Evolutionary conservation across 2,329 filamentous ascomycete genomes (phyloP), one percentile per base, ranked within the genome.

Genomic region (Penicillium sp.): DNA sequence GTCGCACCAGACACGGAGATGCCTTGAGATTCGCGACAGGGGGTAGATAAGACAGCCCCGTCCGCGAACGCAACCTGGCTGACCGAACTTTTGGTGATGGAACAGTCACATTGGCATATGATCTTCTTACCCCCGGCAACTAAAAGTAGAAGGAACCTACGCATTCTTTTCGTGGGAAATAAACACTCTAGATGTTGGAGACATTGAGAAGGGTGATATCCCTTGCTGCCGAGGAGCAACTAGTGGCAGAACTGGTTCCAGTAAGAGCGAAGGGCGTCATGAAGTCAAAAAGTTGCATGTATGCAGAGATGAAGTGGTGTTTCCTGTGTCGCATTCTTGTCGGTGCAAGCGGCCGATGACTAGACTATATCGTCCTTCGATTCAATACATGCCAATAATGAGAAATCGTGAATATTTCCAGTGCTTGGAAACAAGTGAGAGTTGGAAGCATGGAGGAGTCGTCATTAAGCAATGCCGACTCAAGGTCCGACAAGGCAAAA

Each of bases 121-220:
- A 23, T 47, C 24, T 4, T 4, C 5, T 4, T 33, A 15, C 15
- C 29, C 29, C 29, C 3, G 18, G 18, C 18, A 3, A 21, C 3
- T 21, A 21, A 21, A 21, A 21, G 18, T 62, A 1, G 59, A 62
- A 39, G 51, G 57, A 26, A 52, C 56, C 7, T 53, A 60, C 23
- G 55, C 38, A 18, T 18, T 56, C 7, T 57, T 62, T 41, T 21
- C 18, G 53, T 53, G 36, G 56, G 51, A 6, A 45, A 52, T 15
- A 54, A 59, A 24, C 56, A 53, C 47, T 10, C 45, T 53, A 8
- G 53, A 56, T 31, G 38, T 58, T 9, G 56, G 53, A 26, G 43
- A 16, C 18, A 43, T 56, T 16, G 50, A 45, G 16, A 36, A 34
- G 18, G 18, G 18, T 13, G 47, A 58, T 29, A 36, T 29, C 2